Base-by-base conservation (phyloP, 176 grass and related monocot species). In the Carex littledalei region DNA sequence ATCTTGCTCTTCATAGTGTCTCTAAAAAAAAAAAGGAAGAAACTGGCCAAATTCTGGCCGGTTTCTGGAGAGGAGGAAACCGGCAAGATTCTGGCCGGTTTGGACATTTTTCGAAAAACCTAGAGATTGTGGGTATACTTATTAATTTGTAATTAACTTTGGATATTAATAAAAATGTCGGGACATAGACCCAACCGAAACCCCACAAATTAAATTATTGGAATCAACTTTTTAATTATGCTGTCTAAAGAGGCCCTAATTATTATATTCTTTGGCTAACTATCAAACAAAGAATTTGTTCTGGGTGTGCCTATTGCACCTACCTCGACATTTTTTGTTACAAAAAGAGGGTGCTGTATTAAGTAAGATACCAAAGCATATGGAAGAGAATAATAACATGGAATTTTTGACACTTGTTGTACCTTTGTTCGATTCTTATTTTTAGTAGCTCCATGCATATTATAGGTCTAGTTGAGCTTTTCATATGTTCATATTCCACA, bases 201-300 rank as follows among this genome's bases (percentile, higher is more conserved):
- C 72, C 72, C 72, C 72, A 77, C 72, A 54, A 53, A 76, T 77
- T 77, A 13, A n/a, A 55, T 31, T 52, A 77, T 77, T 17, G 73
- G 73, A 77, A 77, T 76, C 72, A 76, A 76, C 15, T 14, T 55
- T 31, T 13, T 3, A n/a, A n/a, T n/a, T n/a, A 56, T 77, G 21
- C 13, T 16, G 49, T 34, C 57, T 8, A 39, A 35, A 78, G 59
- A 39, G 59, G 2, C 31, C 67, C 43, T n/a, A n/a, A n/a, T n/a
- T n/a, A 61, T 61, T 63, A 16, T 62, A 45, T 80, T 80, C 57
- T 80, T 56, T 21, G 78, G 55, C 15, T 32, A 81, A 15, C 17
- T 54, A 83, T 22, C 80, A 83, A 83, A 65, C 59, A 66, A 83
- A 24, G 80, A 83, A 83, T 83, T 83, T 81, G 57, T 81, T 81